Base-by-base conservation (phyloP, 1,284 basidiomycete genomes). In the Thecaphora thlaspeos region DNA sequence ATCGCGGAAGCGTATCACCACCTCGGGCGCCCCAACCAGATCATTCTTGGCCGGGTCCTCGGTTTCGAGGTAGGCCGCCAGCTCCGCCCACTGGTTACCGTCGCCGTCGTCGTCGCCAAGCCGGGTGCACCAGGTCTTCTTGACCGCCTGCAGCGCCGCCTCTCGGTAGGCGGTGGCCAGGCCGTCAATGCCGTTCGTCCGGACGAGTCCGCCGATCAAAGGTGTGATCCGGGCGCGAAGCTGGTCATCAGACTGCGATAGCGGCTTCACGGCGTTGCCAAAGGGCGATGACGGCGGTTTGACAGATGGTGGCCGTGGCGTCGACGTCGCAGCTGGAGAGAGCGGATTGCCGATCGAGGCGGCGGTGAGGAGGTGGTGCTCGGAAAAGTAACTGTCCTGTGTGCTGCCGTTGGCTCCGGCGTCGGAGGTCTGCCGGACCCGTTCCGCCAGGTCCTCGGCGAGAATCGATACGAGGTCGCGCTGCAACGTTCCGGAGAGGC, bases 161-260 rank as follows among this genome's bases (percentile, higher is more conserved):
- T 89, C 87, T 61, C 88, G 82, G 88, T 91, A 97, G 14, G 86
- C 84, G 2, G 82, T 68, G 15, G 87, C 81, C 0, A 88, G 84
- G 44, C 86, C 85, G 36, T 87, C 87, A 36, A 90, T 78, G 5
- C 87, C 87, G 26, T 84, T 85, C 2, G 90, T 91, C 54, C 88
- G 83, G 17, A 86, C 79, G 36, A 97, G 82, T 1, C 89, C 89
- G 26, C 86, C 82, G 22, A 95, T 77, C 45, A 92, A 78, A 0
- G 90, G 89, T 18, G 83, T 82, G 42, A 91, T 70, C 41, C 84
- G 81, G 57, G 88, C 85, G 43, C 82, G 81, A 24, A 89, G 70
- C 2, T 47, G 48, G 1, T 51, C 48, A 22, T 68, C 61, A 21
- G 15, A 2, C 1, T 42, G 14, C 1, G 60, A 48, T 14, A 60